Evolutionary conservation across 1,284 basidiomycete species (phyloP), one percentile per base, ranked within the genome.

Genomic region (Cryptococcus sp.): DNA sequence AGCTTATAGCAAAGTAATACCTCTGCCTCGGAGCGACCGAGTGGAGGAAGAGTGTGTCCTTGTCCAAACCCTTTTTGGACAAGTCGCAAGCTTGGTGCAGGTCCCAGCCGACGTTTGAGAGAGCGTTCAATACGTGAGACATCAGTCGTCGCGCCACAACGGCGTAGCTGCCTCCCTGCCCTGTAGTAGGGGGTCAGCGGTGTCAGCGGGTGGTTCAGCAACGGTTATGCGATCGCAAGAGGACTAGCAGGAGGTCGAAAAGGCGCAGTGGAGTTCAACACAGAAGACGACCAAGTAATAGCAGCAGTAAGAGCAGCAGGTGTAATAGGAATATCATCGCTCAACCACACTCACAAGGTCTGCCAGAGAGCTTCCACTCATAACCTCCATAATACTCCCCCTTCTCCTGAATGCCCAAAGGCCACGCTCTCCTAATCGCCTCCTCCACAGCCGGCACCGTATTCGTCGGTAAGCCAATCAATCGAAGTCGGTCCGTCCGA

Each of bases 1-100:
- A 75, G 6, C 62, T 61, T 3, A 77, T 55, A 15, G 64, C 41
- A 57, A 76, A 77, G 63, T 71, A 70, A 39, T 60, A 65, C 25
- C 69, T 61, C 54, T 68, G 64, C 2, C 55, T 25, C 2, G 69
- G 64, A 20, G 66, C 64, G 4, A 70, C 72, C 1, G 65, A 57
- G 41, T 65, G 67, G 61, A 77, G 70, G 50, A 73, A 63, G 20
- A 77, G 40, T 3, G 69, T 70, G 55, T 76, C 74, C 52, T 76
- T 77, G 59, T 75, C 74, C 15, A 15, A 67, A 2, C 47, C 54
- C 55, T 74, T 73, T 55, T 75, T 75, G 40, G 65, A 65, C 22
- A 75, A 58, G 49, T 76, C 73, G 25, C 61, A 52, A 10, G 67
- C 55, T 40, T 64, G 55, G 39, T 64, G 55, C 5, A 75, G 53